Conservation (phyloP, 2,329 filamentous ascomycete genomes). For the Fusarium anguioides region DNA sequence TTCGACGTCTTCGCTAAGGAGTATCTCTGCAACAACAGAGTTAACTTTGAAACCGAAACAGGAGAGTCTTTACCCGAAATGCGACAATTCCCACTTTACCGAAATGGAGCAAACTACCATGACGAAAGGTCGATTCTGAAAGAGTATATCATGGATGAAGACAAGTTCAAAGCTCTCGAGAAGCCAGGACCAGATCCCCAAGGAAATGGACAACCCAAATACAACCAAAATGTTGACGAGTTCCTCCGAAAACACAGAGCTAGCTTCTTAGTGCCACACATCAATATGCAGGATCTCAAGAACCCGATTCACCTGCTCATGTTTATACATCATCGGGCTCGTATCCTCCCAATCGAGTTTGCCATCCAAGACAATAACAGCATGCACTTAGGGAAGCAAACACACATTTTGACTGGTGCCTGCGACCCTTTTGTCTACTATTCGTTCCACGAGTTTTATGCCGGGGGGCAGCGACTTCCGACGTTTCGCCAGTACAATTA, state of each 20-base stretch:
- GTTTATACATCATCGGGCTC: slow-evolving; percentile 39
- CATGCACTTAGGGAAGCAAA: slow-evolving; percentile 32
- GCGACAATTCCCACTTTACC: slow-evolving; percentile 26
- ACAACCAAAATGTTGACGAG: slow-evolving; percentile 20
- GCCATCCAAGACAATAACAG: slow-evolving; percentile 25
- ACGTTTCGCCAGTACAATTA: no score
- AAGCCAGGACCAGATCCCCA: background rate
- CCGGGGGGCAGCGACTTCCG: no score
- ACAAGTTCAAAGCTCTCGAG: background rate
- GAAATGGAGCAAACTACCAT: slow-evolving; percentile 36
- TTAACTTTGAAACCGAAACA: background rate
- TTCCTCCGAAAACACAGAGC: slow-evolving; percentile 23
- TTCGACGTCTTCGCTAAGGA: slow-evolving; percentile 35
- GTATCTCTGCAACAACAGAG: slow-evolving; percentile 21
- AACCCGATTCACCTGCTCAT: slow-evolving; percentile 29
- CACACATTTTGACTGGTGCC: slow-evolving; percentile 29
- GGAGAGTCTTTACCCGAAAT: background rate
- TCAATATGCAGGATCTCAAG: slow-evolving; percentile 34
- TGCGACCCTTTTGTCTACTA: background rate
- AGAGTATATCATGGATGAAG: background rate
- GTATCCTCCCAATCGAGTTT: slow-evolving; percentile 17
- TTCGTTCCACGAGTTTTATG: slow-evolving; percentile 1
- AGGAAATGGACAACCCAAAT: background rate
- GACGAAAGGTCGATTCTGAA: background rate
- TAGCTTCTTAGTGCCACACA: slow-evolving; percentile 39